Evolutionary conservation across 1,284 basidiomycete genomes (phyloP), one percentile per base, ranked within the genome.

Genomic region (Naganishia albida): DNA sequence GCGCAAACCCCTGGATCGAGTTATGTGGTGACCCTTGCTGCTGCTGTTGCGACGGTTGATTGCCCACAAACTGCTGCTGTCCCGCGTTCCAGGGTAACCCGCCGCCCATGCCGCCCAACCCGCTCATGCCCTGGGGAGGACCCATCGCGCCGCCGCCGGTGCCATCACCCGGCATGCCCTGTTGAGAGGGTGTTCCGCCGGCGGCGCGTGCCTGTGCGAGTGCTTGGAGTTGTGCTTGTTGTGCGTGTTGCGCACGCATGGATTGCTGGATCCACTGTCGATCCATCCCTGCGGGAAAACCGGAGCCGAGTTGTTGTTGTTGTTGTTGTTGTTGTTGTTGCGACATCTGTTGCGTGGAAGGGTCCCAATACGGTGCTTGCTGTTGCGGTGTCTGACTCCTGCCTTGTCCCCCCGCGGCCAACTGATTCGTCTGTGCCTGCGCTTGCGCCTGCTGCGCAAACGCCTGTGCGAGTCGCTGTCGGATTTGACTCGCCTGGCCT

Each of bases 231-330:
- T 63, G 60, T 3, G 60, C 60, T 15, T 52, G 51, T n/a, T 42
- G 50, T 7, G 42, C 20, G 18, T 63, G 49, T 50, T 63, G 60
- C 3, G 42, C 28, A 18, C 51, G 39, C 16, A 53, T 28, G 4
- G 60, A 52, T 13, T 53, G 46, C 26, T 60, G 57, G 20, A 60
- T 60, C 57, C 57, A 60, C 38, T 60, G 57, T 18, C 46, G 20
- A 15, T 60, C 57, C 57, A 60, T 40, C 25, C 25, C 23, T 7
- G 23, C 26, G 3, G 38, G 42, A 23, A 42, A 44, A 23, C 20
- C 20, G 28, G 43, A 43, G 42, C 26, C 34, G 16, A 16, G 44
- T 3, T 34, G 16, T 8, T 28, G 25, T 26, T 63, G 62, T 13
- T 26, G 42, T 49, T 42, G 54, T 23, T 48, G 39, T 25, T 20